Base-by-base conservation (phyloP, 2,329 filamentous ascomycete genomes). In the Albifimbria verrucaria region DNA sequence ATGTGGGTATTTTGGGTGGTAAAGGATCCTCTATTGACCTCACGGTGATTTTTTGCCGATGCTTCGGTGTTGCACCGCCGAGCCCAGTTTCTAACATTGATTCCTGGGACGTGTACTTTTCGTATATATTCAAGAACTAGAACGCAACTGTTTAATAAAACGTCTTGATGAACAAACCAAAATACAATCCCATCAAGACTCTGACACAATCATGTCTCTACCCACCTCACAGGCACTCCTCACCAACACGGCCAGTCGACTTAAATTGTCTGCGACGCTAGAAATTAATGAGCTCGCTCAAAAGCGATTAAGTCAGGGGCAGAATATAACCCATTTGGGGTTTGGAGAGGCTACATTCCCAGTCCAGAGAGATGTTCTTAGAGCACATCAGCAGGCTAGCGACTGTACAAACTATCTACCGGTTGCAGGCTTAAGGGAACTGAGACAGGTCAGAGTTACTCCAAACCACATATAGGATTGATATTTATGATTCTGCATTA, bases 271-370 rank as follows among this genome's bases (percentile, higher is more conserved):
- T 4, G 21, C 45, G n/a, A 48, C 45, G 4, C 45, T 48, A 9
- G 45, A 48, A 23, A 48, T 48, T 23, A 48, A 48, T 28, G 45
- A 48, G 23, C 12, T 26, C 7, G 45, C 26, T 12, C 23, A 26
- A 12, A 9, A 39, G 4, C 32, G 32, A 4, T 15, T 39, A n/a
- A 4, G 12, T 39, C 32, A n/a, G 4, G 51, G 45, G 0, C 36
- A 21, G n/a, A 42, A 17, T 1, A 48, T 53, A 7, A 28, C 51
- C 3, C 54, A 53, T 48, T 44, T 55, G 11, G 51, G 51, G 17
- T 53, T 55, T 46, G 54, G 48, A 18, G 54, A 55, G 24, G 54
- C 54, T 6, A 55, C 51, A 4, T 55, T 39, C 11, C 54, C 54
- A n/a, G 26, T 53, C n/a, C 54, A 48, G n/a, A 36, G 44, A 25